Evolutionary conservation across 2,329 filamentous ascomycete species (phyloP).

Genomic region (Fusarium sp.): DNA sequence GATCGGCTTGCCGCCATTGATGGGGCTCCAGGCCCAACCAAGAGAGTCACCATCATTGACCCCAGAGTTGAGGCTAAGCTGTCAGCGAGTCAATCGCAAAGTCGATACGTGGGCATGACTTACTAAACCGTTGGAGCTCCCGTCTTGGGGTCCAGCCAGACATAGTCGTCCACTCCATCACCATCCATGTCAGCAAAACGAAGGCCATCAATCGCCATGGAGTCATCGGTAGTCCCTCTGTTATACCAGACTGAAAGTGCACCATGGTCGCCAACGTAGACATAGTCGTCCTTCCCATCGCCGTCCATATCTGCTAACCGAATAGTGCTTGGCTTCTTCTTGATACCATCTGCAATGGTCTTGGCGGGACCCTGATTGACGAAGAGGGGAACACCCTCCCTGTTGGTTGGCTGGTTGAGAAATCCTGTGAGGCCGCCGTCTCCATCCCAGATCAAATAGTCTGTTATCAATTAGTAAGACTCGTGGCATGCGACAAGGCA

Average conservation of each 20-base stretch:
- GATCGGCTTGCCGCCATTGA: slow-evolving; percentile 13
- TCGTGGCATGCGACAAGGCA: accelerated
- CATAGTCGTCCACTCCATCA: slow-evolving; percentile 14
- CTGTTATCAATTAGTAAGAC: neutral
- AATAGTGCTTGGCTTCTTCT: slow-evolving; percentile 15
- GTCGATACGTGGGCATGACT: neutral
- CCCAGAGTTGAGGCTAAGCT: neutral
- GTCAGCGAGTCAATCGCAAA: neutral
- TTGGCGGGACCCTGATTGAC: neutral
- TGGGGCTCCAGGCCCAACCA: slow-evolving; percentile 7
- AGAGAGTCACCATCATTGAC: neutral
- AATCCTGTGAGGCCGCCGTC: slow-evolving; percentile 11
- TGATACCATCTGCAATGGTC: slow-evolving; percentile 12
- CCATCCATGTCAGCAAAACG: slow-evolving; percentile 24
- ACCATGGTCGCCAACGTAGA: slow-evolving; percentile 25
- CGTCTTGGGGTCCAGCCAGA: slow-evolving; percentile 8
- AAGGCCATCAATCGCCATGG: slow-evolving; percentile 1
- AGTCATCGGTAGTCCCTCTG: neutral
- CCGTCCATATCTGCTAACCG: slow-evolving; percentile 37
- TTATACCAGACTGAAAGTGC: slow-evolving; percentile 41
- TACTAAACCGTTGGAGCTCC: slow-evolving; percentile 10
- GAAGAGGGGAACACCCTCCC: slow-evolving; percentile 7
- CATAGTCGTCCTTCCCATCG: slow-evolving; percentile 29
- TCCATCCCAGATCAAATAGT: slow-evolving; percentile 24
- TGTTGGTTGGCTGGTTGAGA: slow-evolving; percentile 8